Evolutionary conservation across 768 basidiomycete species (phyloP).

Genomic region (Xerocomellus intermedius): DNA sequence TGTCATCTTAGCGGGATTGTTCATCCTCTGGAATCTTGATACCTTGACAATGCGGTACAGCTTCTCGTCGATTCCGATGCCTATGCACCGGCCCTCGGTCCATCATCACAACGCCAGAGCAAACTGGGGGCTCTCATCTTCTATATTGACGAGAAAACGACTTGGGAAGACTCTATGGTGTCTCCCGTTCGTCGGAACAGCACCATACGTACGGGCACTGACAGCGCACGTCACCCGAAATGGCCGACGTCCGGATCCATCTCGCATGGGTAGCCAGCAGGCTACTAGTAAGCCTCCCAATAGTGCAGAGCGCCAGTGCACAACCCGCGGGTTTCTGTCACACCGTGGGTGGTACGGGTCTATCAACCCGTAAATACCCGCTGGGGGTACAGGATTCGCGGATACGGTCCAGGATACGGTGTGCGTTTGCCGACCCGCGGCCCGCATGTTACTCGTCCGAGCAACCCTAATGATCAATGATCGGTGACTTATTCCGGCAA

Average conservation of each 20-base stretch:
- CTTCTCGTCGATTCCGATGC: slow-evolving; percentile 1
- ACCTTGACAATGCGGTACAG: slow-evolving; percentile 5
- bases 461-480: too few species aligned
- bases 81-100: slow-evolving; percentile 6
- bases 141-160: slow-evolving; percentile 58
- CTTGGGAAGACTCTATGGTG: slow-evolving; percentile 51
- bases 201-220: slow-evolving; percentile 51
- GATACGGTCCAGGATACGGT: too few species aligned
- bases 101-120: slow-evolving; percentile 4
- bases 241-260: background rate
- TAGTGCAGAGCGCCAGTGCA: too few species aligned
- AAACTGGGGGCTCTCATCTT: slow-evolving; percentile 17
- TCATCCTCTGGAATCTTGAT: background rate
- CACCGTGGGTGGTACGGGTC: too few species aligned
- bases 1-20: slow-evolving; percentile 7
- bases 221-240: background rate
- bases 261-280: slow-evolving; percentile 14
- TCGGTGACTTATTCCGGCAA: too few species aligned
- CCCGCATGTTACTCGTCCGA: too few species aligned
- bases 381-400: too few species aligned
- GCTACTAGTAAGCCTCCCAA: too few species aligned
- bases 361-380: too few species aligned
- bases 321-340: too few species aligned
- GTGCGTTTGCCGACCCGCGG: too few species aligned
- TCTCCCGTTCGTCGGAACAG: slow-evolving; percentile 49